Percentiles rank a stretch among this genome's conserved stretches.
These are phyloP conservation scores for Termitomyces sp. DNA, from an alignment of 768 basidiomycete genomes.

Conservation along the genomic window DNA sequence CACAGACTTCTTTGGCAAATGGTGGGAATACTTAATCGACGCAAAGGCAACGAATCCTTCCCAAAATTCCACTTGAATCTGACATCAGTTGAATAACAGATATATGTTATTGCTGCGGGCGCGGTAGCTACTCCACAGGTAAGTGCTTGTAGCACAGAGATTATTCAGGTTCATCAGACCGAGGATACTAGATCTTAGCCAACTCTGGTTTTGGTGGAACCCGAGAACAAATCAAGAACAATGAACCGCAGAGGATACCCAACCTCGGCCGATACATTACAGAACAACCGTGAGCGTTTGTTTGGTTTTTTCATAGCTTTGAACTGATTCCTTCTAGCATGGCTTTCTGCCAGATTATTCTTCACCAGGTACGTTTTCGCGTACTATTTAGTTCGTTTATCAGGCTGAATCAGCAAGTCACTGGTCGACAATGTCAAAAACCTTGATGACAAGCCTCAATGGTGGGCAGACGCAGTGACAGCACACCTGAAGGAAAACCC, in stretches of 20 bases:
- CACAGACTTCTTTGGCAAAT: background rate
- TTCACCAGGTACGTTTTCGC: background rate
- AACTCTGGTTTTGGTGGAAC: background rate
- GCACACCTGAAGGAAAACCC: background rate
- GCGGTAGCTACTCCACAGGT: slow-evolving; percentile 1
- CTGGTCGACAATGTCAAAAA: background rate
- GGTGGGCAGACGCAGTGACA: background rate
- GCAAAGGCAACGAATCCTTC: background rate
- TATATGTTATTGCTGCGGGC: background rate
- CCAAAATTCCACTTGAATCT: background rate
- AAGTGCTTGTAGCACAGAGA: background rate
- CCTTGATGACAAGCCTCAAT: background rate
- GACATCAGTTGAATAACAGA: background rate
- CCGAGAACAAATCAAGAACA: background rate
- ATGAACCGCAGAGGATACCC: background rate
- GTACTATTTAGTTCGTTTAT: background rate
- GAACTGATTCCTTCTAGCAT: background rate
- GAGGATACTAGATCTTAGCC: background rate
- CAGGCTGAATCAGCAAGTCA: background rate
- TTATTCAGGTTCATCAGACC: background rate
- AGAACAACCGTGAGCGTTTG: background rate
- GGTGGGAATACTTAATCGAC: background rate
- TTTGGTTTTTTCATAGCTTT: too few relatives aligned
- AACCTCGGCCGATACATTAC: slow-evolving; percentile 1
- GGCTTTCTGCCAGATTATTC: background rate